Base-by-base conservation (phyloP, 257 asterid species). In the Nicotiana paniculata region DNA sequence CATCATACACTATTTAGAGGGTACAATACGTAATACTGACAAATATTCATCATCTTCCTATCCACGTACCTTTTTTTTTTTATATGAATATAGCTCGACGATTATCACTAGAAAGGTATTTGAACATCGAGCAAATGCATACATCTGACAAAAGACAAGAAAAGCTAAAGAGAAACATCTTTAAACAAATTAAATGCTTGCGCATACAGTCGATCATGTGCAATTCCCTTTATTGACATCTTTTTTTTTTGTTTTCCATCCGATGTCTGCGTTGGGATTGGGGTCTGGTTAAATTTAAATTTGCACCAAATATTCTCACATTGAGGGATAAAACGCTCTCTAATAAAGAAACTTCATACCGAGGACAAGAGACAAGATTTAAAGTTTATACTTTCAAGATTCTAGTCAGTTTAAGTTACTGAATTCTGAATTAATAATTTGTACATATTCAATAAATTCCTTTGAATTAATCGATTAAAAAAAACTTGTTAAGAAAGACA, bases 401-500 rank as follows among this genome's bases (percentile, higher is more conserved):
- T 32, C 4, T 32, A 32, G 0, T 32, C 0, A 2, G 35, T 32
- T 32, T 32, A 32, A 32, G 35, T 32, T 32, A 32, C 0, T 32
- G 33, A 2, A 3, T 32, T 32, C 5, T 32, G 3, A 3, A 32
- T 32, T 32, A 32, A 32, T 32, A 32, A 32, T 32, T 2, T 32
- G 0, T 32, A 32, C 35, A 32, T 32, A 32, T 32, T 32, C 35
- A 32, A 32, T 32, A 21, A 21, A 21, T 21, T 21, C 24, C 24
- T 21, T 21, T 21, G 24, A 21, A 21, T 21, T 21, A 21, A 21
- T 21, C 24, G 0, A 21, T 21, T 21, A 21, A 21, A 21, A 21
- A 21, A 21, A 72, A n/a, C 77, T 69, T 66, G 3, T 8, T 26
- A 55, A 28, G 48, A 81, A 81, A 46, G 77, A 81, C 83, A 80